These are phyloP conservation scores for Talaromyces borbonicus DNA, from an alignment of 495 filamentous ascomycete species.

Conservation along the genomic window DNA sequence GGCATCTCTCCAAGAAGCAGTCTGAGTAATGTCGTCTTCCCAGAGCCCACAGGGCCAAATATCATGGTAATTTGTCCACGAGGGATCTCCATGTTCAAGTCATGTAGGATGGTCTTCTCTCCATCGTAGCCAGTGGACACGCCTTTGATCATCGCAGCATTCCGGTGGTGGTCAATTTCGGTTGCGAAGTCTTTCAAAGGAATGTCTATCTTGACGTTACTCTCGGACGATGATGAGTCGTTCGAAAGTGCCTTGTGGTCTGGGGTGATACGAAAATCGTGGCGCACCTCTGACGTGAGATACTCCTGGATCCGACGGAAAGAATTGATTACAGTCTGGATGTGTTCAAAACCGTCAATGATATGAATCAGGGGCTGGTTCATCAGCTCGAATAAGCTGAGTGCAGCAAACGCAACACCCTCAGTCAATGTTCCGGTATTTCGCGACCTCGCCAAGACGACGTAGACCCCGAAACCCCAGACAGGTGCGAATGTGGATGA, in stretches of 20 bases:
- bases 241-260: not conserved
- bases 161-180: not conserved
- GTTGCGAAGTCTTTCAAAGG: not conserved
- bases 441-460: slow-evolving; percentile 11
- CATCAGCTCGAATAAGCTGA: slow-evolving; percentile 16
- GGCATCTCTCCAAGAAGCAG: slow-evolving; percentile 42
- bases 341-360: slow-evolving; percentile 13
- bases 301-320: slow-evolving; percentile 19
- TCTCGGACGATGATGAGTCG: not conserved
- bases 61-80: slow-evolving; percentile 36
- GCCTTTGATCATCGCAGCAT: not conserved
- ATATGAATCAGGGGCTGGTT: slow-evolving; percentile 14
- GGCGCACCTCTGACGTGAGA: not conserved
- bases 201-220: not conserved
- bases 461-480: slow-evolving; percentile 16
- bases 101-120: slow-evolving; percentile 19
- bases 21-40: slow-evolving; percentile 43
- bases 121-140: slow-evolving; percentile 17
- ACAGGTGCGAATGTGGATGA: slow-evolving; percentile 16
- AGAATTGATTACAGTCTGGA: slow-evolving; percentile 16
- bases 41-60: slow-evolving; percentile 44
- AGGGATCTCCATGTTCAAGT: slow-evolving; percentile 21
- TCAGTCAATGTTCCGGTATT: slow-evolving; percentile 15
- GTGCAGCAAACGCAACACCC: slow-evolving; percentile 15
- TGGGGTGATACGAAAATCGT: not conserved